Conservation (phyloP, 148 eudicot species). For the Beta vulgaris region DNA sequence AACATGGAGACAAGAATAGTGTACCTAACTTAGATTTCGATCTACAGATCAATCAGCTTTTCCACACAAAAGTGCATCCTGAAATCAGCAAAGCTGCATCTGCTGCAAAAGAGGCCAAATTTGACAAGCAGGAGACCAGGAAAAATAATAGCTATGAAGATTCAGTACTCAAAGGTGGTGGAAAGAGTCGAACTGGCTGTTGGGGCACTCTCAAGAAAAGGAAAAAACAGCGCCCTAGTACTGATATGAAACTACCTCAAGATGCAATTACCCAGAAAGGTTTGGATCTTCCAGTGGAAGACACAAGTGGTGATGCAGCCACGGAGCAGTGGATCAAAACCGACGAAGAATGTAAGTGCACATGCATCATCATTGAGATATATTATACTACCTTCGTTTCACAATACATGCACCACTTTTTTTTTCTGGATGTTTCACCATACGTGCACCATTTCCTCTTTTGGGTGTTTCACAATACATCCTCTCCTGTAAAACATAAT, state of each 20-base stretch:
- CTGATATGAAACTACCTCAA: conserved; percentile 22
- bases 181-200: conserved; percentile 24
- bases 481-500: too few relatives aligned
- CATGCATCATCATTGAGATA: conserved; percentile 5
- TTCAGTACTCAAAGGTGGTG: conserved; percentile 19
- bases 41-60: conserved; percentile 36
- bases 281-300: conserved; percentile 10
- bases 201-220: conserved; percentile 28
- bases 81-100: conserved; percentile 27
- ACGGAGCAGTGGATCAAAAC: conserved; percentile 71
- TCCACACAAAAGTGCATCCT: conserved; percentile 53
- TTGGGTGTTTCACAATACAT: too few relatives aligned
- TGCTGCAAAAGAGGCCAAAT: conserved; percentile 26
- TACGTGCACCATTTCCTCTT: too few relatives aligned
- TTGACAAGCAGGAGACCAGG: conserved; percentile 20
- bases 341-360: conserved; percentile 77
- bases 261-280: conserved; percentile 16
- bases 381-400: neutral
- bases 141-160: conserved; percentile 15
- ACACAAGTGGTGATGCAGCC: conserved; percentile 19
- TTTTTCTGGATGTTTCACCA: too few relatives aligned
- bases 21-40: neutral
- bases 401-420: too few relatives aligned
- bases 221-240: conserved; percentile 18
- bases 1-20: neutral